Conservation (phyloP, 2,329 filamentous ascomycete genomes). For the Fusarium circinatum region DNA sequence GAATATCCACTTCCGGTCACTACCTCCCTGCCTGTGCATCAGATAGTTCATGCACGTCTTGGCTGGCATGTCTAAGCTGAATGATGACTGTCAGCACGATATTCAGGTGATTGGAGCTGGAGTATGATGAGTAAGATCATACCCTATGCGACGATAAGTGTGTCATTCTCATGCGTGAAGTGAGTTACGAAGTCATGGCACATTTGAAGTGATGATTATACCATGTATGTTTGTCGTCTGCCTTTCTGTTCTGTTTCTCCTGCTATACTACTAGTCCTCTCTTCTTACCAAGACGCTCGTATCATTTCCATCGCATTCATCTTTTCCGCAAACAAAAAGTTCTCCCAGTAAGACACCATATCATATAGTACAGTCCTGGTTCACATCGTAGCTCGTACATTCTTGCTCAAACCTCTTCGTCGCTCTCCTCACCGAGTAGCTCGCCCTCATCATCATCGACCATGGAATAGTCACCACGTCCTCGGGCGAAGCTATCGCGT, state of each 20-base stretch:
- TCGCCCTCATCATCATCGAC: conserved; percentile 96
- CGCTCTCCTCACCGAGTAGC: conserved; percentile 90
- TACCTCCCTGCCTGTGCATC: conserved; percentile 5
- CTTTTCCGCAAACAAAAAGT: conserved; percentile 17
- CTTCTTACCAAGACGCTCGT: conserved; percentile 8
- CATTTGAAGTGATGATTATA: conserved; percentile 9
- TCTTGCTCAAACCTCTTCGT: conserved; percentile 75
- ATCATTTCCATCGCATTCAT: conserved; percentile 18
- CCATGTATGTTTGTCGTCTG: conserved; percentile 2
- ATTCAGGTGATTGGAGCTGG: not conserved
- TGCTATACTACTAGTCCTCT: not conserved
- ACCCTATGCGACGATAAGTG: not conserved
- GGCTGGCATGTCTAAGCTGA: not conserved
- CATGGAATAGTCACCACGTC: conserved; percentile 85
- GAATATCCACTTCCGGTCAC: not conserved
- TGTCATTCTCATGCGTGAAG: not conserved
- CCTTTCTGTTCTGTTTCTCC: conserved; percentile 24
- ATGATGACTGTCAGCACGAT: conserved; percentile 11
- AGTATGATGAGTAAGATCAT: not conserved
- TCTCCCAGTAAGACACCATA: conserved; percentile 22
- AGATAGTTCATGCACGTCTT: conserved; percentile 22
- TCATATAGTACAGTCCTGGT: conserved; percentile 21
- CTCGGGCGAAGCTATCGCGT: conserved; percentile 86
- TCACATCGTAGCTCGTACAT: conserved; percentile 32
- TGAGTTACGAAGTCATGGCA: conserved; percentile 2